phyloP scores from a whole-genome alignment of 192 early-diverging fungal species.

The Gigaspora rosea region DNA sequence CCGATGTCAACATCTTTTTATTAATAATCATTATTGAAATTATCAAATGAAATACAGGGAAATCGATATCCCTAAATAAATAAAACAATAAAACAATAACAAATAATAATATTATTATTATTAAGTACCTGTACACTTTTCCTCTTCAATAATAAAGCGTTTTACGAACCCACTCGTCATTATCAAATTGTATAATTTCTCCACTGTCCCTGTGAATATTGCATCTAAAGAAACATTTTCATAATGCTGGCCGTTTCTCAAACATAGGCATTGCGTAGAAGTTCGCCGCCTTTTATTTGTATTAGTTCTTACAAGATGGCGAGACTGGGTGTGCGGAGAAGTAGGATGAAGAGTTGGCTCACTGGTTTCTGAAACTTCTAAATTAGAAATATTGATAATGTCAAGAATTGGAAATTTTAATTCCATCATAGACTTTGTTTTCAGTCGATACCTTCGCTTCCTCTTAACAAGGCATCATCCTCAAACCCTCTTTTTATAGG shows the following conservation, averaged over 20 bases:
- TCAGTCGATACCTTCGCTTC: background rate
- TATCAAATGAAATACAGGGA: background rate
- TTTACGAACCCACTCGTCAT: slow-evolving; percentile 52
- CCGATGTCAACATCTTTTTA: slow-evolving; percentile 43
- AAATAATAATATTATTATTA: slow-evolving; percentile 20
- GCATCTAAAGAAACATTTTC: slow-evolving; percentile 46
- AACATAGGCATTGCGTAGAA: slow-evolving; percentile 53
- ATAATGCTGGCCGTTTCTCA: slow-evolving; percentile 47
- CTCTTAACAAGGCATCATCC: slow-evolving; percentile 9
- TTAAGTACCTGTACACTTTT: slow-evolving; percentile 49
- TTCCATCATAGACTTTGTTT: background rate
- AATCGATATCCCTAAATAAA: background rate
- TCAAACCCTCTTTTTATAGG: slow-evolving; percentile 32
- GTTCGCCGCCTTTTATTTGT: background rate
- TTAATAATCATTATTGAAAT: slow-evolving; percentile 1
- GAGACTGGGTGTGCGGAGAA: background rate
- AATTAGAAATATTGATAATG: background rate
- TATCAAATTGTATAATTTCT: slow-evolving; percentile 56
- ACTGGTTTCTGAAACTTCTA: background rate
- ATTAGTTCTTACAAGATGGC: background rate
- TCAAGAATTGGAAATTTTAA: background rate
- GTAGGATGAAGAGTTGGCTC: slow-evolving; percentile 1
- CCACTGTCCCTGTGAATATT: slow-evolving; percentile 48
- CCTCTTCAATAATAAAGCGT: slow-evolving; percentile 47
- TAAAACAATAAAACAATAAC: background rate